Base-by-base conservation (phyloP, 2,329 filamentous ascomycete genomes). In the Penicillium oxalicum region DNA sequence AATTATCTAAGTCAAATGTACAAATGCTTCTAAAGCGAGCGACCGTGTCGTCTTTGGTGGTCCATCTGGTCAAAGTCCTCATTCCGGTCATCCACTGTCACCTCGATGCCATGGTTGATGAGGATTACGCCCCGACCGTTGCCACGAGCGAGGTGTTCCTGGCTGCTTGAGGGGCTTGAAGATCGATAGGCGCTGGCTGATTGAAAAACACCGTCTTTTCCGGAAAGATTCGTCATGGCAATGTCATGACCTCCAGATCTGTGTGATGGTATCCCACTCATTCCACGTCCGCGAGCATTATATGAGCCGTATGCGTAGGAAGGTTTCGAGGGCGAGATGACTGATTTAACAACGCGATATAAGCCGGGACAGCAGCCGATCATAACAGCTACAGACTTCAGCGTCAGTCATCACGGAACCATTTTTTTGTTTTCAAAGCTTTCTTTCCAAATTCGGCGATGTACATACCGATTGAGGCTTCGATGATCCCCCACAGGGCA, bases 401-500 rank as follows among this genome's bases (percentile, higher is more conserved):
- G 29, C 7, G 12, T 43, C 9, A 38, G 34, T 18, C 29, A 32
- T 8, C 29, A 4, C 2, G 29, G 18, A 18, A 18, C 18, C 2
- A 1, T 18, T 18, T 18, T 18, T 18, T 18, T 18, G 18, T 18
- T 18, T 18, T 18, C 18, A 18, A 18, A 18, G 18, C 18, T 4
- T 32, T 32, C 29, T 32, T 32, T 32, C 4, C 11, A 11, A 18
- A 33, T 13, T 11, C 28, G 29, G 12, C 5, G 18, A 40, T 34
- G 13, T 11, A 39, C 48, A 34, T 60, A 69, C 67, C 67, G 42
- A 67, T 66, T 26, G 66, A 59, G 8, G 58, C 57, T 50, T 71
- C 68, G 29, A 69, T 62, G 9, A 64, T 61, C 6, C 61, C 65
- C 68, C 68, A 70, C 13, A 70, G 49, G 5, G 63, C 61, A 9